Evolutionary conservation across 768 basidiomycete species (phyloP), one percentile per base, ranked within the genome.

Genomic region (Fomitopsis pulvina): DNA sequence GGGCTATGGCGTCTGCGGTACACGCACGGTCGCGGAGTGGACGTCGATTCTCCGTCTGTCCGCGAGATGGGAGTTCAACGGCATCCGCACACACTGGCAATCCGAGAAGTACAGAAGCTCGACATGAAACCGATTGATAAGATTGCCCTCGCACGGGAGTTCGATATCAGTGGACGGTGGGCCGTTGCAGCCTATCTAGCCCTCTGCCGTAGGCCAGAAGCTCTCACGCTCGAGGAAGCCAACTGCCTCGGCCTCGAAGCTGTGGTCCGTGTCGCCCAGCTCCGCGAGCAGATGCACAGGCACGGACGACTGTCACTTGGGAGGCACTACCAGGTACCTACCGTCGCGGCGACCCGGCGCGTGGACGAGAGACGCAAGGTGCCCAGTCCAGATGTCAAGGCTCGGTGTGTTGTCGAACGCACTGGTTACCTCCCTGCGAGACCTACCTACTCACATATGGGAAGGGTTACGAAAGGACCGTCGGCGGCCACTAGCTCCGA

Each of bases 11-110:
- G 10, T 10, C 21, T 53, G 50, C 53, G 44, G 42, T 20, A 24
- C 54, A n/a, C 28, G 45, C 14, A 51, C 42, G 1, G 51, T 45
- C n/a, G 53, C 52, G 28, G 56, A 57, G 22, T 57, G 56, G 56
- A 37, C 53, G 46, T 50, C 56, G 2, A 47, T 57, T 8, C 24
- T 57, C 18, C 46, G 54, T 18, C 51, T 54, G n/a, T 45, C 56
- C 11, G 50, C 53, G 16, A 44, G 51, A 8, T 57, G 56, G 56
- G 47, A 57, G 22, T 48, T 54, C n/a, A 51, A 50, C 18, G 29
- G 26, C 27, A 45, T 57, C 30, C 47, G 56, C 37, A 45, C n/a
- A n/a, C 42, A 2, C 42, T 41, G 16, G 53, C 56, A 12, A 28
- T 54, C 21, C 2, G 28, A 2, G 24, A 48, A 20, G 42, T 57